These are phyloP conservation scores for Jasminum sambac DNA, from an alignment of 257 asterid genomes.

Conservation along the genomic window DNA sequence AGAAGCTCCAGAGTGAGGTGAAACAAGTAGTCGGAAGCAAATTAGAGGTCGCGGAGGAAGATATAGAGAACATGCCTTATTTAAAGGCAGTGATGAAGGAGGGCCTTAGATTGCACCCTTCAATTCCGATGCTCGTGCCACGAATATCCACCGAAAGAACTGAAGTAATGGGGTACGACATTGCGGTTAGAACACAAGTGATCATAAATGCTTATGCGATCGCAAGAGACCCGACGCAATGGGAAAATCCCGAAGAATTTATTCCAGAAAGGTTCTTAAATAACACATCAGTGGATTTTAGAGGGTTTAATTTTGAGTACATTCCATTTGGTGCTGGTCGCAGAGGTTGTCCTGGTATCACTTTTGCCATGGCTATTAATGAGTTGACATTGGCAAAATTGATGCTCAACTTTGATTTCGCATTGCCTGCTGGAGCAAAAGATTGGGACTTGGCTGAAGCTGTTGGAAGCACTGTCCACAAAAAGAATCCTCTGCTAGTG, in stretches of 20 bases:
- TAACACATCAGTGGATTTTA: neutral
- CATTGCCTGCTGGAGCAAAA: neutral
- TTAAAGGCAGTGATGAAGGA: neutral
- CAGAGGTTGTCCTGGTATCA: neutral
- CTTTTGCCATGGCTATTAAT: neutral
- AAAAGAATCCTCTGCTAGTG: neutral
- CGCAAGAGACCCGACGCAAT: neutral
- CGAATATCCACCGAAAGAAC: neutral
- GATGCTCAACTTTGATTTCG: neutral
- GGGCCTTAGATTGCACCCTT: neutral
- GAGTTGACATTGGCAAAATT: neutral
- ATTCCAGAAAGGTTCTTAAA: neutral
- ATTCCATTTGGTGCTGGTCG: slow-evolving; percentile 1
- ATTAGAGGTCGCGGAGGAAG: neutral
- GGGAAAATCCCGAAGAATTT: neutral
- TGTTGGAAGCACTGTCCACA: neutral
- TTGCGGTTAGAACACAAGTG: neutral
- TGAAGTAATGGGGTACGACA: neutral
- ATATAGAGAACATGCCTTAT: neutral
- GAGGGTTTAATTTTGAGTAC: neutral
- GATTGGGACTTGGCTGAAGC: neutral
- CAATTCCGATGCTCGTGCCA: neutral
- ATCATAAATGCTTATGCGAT: neutral
- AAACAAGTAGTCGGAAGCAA: neutral
- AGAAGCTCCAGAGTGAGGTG: slow-evolving; percentile 11